Percentiles rank a stretch among this genome's conserved stretches.
phyloP scores from a whole-genome alignment of 768 basidiomycete genomes.

The Lenzites betulinus region DNA sequence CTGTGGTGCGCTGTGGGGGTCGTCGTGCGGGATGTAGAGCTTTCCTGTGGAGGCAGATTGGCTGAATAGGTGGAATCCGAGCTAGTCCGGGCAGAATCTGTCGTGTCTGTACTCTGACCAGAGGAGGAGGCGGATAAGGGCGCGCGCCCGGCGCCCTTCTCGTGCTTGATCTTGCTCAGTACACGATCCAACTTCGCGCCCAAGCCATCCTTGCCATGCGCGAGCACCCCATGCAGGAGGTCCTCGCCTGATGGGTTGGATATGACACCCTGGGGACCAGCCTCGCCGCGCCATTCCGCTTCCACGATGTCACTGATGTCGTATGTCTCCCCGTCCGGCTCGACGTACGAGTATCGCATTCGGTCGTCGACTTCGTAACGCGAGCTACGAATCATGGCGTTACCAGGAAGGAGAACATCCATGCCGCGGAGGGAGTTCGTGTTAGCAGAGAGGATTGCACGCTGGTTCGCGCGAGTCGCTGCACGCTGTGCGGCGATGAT shows the following conservation, averaged over 20 bases:
- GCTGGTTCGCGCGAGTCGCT: constrained; percentile 80
- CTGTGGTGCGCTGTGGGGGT: constrained; percentile 29
- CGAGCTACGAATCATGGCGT: constrained; percentile 82
- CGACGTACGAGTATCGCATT: constrained; percentile 93
- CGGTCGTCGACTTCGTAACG: constrained; percentile 68
- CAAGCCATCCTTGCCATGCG: constrained; percentile 56
- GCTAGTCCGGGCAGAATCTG: too few species aligned
- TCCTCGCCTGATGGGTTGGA: constrained; percentile 48
- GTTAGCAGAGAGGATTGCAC: constrained; percentile 83
- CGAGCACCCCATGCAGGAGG: constrained; percentile 66
- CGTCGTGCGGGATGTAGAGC: constrained; percentile 38
- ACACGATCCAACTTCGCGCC: constrained; percentile 76
- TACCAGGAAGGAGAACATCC: constrained; percentile 85
- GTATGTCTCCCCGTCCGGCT: constrained; percentile 85
- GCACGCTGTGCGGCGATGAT: constrained; percentile 94
- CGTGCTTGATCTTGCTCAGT: constrained; percentile 72
- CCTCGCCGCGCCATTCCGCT: constrained; percentile 71
- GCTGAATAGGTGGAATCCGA: constrained; percentile 58
- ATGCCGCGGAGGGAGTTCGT: constrained; percentile 84
- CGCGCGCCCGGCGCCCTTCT: constrained; percentile 43
- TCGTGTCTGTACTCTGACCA: constrained; percentile 1
- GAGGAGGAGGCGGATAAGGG: constrained; percentile 25
- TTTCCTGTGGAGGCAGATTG: constrained; percentile 14
- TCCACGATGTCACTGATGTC: constrained; percentile 95
- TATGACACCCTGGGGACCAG: constrained; percentile 24